phyloP scores from a whole-genome alignment of 2,329 filamentous ascomycete genomes.

The Keithomyces neogunnii region DNA sequence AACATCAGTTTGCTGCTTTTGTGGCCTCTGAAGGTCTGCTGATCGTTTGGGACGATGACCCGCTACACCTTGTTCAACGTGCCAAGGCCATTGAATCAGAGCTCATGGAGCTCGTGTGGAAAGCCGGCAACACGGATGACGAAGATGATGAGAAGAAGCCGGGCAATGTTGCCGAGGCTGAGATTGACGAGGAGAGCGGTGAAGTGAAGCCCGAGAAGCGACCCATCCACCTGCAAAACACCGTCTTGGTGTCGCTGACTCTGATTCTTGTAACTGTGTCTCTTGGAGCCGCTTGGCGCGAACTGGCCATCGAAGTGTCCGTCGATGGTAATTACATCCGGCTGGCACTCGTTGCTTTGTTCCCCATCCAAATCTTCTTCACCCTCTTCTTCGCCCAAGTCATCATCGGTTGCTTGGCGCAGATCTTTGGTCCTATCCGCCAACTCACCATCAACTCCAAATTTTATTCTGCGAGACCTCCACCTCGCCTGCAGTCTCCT shows the following conservation, averaged over 20 bases:
- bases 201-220: slow-evolving; percentile 56
- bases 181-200: slow-evolving; percentile 66
- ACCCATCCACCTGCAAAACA: slow-evolving; percentile 61
- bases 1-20: slow-evolving; percentile 75
- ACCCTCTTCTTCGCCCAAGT: slow-evolving; percentile 76
- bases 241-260: slow-evolving; percentile 58
- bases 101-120: slow-evolving; percentile 72
- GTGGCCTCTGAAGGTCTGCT: slow-evolving; percentile 62
- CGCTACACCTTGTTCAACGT: slow-evolving; percentile 58
- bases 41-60: slow-evolving; percentile 77
- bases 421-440: slow-evolving; percentile 66
- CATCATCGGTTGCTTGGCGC: slow-evolving; percentile 65
- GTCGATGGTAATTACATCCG: slow-evolving; percentile 56
- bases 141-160: slow-evolving; percentile 43
- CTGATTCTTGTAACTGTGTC: slow-evolving; percentile 56
- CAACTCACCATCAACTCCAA: slow-evolving; percentile 71
- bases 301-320: slow-evolving; percentile 59
- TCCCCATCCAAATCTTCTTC: slow-evolving; percentile 70
- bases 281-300: slow-evolving; percentile 60
- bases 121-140: slow-evolving; percentile 46
- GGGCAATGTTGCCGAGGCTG: slow-evolving; percentile 36
- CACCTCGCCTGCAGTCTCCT: slow-evolving; percentile 48
- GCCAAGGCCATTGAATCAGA: slow-evolving; percentile 67
- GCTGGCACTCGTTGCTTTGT: slow-evolving; percentile 55
- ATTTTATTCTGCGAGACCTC: slow-evolving; percentile 69